Percentiles rank a stretch among this genome's conserved stretches.
Conservation (phyloP, 116 monocot genomes). For the Posidonia oceanica region DNA sequence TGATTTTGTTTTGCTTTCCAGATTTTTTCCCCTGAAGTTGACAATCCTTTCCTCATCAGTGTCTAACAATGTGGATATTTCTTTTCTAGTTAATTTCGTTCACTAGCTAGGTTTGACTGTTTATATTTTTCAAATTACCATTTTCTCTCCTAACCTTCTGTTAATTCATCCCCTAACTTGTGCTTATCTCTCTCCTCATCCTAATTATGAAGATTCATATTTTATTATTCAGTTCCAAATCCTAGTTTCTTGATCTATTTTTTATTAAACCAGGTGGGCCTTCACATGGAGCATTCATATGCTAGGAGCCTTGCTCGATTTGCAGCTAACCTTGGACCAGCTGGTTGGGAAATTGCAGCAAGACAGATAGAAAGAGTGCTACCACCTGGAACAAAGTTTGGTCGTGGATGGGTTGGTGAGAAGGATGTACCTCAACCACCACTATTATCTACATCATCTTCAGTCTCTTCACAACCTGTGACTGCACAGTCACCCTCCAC, state of each 20-base stretch:
- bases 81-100: too few species aligned
- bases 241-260: background rate
- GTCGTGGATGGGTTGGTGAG: conserved; percentile 72
- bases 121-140: too few species aligned
- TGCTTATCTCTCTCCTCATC: background rate
- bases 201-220: background rate
- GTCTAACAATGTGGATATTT: too few species aligned
- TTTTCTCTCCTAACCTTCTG: background rate
- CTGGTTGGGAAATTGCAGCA: conserved; percentile 66
- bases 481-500: conserved; percentile 5
- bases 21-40: too few species aligned
- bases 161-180: background rate
- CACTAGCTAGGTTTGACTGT: too few species aligned
- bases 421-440: conserved; percentile 25
- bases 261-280: conserved; percentile 37
- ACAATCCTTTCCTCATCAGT: too few species aligned
- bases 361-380: conserved; percentile 38
- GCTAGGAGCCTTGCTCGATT: conserved; percentile 77
- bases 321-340: conserved; percentile 52
- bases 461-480: conserved; percentile 5
- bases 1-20: too few species aligned
- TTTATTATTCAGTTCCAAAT: background rate
- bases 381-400: conserved; percentile 67
- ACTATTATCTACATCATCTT: conserved; percentile 11
- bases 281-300: conserved; percentile 47